Evolutionary conservation across 768 basidiomycete genomes (phyloP), one percentile per base, ranked within the genome.

Genomic region (Rhodotorula toruloides): DNA sequence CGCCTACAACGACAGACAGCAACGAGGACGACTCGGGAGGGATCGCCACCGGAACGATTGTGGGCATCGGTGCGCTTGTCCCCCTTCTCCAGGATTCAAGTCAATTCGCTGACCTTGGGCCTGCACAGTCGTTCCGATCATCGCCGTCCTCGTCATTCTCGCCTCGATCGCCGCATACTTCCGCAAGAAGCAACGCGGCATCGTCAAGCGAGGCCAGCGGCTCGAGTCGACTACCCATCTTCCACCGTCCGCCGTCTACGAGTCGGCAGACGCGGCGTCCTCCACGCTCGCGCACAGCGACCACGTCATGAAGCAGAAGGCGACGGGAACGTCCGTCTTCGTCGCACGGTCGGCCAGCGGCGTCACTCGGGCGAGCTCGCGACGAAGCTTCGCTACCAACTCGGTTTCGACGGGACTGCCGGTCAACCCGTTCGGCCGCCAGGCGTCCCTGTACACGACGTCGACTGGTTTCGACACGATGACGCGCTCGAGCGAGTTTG

Each of bases 381-480:
- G 58, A 0, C 42, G 48, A 7, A 70, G 68, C 48, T 63, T 65
- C 47, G 39, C 57, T 17, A 70, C 68, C 13, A 70, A 70, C 47
- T 70, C 68, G 39, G 64, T 66, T 11, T 70, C 68, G 47, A 62
- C 68, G 13, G 54, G 39, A 29, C 12, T 34, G 39, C 53, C 44
- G 17, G 29, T 29, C 39, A 37, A 21, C 3, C 27, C 19, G 27
- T 61, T 19, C 56, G 8, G 2, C 49, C 47, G 27, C 16, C 56
- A 52, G 31, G 54, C 36, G 27, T 47, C 60, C 7, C 39, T 49
- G 16, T 65, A 47, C 14, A 44, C 58, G 16, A 46, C 58, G 32
- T 57, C 67, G 31, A 37, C 55, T 1, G 55, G 50, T 1, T 70
- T 58, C 48, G 58, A 65, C 53, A 29, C 56, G 22, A 34, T 40